Conservation (phyloP, 257 asterid species). For the Gynochthodes officinalis region DNA sequence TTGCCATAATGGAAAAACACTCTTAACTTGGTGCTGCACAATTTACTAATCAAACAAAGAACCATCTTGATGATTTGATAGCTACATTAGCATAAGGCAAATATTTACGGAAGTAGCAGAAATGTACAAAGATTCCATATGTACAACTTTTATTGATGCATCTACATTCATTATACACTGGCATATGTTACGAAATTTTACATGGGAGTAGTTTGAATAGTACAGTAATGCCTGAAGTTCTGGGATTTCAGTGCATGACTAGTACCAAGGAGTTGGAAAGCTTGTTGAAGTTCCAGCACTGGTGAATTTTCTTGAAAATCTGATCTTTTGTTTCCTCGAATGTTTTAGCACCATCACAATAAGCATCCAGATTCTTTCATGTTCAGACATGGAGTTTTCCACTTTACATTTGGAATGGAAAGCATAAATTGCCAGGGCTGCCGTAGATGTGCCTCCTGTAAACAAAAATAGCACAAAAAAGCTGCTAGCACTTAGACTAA, state of each 20-base stretch:
- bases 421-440: conserved; percentile 25
- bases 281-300: conserved; percentile 1
- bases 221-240: background rate
- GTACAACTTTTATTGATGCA: background rate
- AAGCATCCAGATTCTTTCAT: background rate
- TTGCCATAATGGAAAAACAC: too few species aligned
- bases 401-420: conserved; percentile 9
- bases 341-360: background rate
- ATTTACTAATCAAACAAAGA: too few species aligned
- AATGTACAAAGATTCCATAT: background rate
- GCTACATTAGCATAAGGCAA: background rate
- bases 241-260: background rate
- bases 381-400: background rate
- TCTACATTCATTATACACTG: background rate
- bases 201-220: background rate
- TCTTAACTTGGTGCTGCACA: background rate
- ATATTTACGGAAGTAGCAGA: background rate
- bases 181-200: background rate
- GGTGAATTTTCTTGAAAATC: conserved; percentile 12
- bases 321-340: conserved; percentile 6
- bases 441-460: conserved; percentile 33
- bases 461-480: conserved; percentile 31
- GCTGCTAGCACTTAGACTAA: conserved; percentile 31
- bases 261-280: background rate
- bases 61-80: background rate